Base-by-base conservation (phyloP, 495 filamentous ascomycete genomes). In the Aspergillus bertholletiae region DNA sequence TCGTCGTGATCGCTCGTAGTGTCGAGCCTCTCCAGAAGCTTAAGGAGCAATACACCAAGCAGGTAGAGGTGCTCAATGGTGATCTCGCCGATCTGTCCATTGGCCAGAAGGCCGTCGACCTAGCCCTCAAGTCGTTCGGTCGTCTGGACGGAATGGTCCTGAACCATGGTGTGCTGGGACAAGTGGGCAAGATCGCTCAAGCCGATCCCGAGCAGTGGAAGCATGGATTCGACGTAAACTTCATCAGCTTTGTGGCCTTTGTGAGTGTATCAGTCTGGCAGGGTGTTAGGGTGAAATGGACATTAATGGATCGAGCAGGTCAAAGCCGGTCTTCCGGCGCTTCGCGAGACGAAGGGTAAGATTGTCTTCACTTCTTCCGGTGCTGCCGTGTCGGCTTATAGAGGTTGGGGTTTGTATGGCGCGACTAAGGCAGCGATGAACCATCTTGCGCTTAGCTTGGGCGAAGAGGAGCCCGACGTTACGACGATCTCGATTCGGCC, bases 401-500 rank as follows among this genome's bases (percentile, higher is more conserved):
- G 76, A 1, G 83, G 83, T 1, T 97, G 94, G 93, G 84, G 75
- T 46, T 72, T 80, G 0, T 98, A 98, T 63, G 90, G 90, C 5
- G 81, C 89, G 3, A 85, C 86, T 13, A 97, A 97, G 69, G 93
- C 94, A 2, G 92, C 90, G 0, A 68, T 97, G 65, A 96, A 96
- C 72, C 87, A 93, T 64, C 76, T 97, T 0, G 82, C 83, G 15
- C 62, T 79, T 48, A 90, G 88, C 17, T 58, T 97, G 21, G 86
- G 82, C 1, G 78, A 76, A 8, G 94, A 98, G 59, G 94, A 97
- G 69, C 84, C 88, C 7, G 79, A 86, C 15, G 81, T 96, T 49
- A 87, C 80, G 3, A 80, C 80, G 7, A 66, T 98, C 3, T 71
- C 82, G 0, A 75, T 98, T 43, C 82, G 88, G 39, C 94, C 94